Conservation (phyloP, 768 basidiomycete genomes). For the Crassisporium funariophilum region DNA sequence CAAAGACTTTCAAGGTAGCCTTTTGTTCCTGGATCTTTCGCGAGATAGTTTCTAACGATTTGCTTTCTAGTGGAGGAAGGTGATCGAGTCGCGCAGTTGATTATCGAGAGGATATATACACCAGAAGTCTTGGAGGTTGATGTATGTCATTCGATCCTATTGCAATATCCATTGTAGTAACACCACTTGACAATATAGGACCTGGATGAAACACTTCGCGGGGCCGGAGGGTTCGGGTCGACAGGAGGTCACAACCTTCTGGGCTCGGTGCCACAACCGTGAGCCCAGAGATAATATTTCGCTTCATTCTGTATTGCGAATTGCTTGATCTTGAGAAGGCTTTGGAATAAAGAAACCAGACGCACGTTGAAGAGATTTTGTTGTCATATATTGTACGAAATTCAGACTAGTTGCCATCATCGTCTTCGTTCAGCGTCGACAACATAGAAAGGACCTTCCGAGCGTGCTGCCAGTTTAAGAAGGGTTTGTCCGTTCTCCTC, state of each 20-base stretch:
- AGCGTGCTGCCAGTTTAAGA: conserved; percentile 53
- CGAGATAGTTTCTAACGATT: not conserved
- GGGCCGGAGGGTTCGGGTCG: conserved; percentile 89
- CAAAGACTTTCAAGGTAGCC: conserved; percentile 79
- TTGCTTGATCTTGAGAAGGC: not conserved
- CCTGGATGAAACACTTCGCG: conserved; percentile 84
- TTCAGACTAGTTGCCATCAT: too few relatives aligned
- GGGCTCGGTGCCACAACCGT: conserved; percentile 20
- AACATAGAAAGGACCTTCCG: conserved; percentile 57
- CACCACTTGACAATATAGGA: conserved; percentile 45
- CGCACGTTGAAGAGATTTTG: too few relatives aligned
- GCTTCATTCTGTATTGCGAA: not conserved
- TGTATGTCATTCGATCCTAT: conserved; percentile 43
- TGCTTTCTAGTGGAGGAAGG: conserved; percentile 74
- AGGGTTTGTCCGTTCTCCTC: conserved; percentile 44
- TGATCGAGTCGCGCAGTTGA: conserved; percentile 94
- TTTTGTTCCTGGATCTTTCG: not conserved
- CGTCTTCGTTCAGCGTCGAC: conserved; percentile 53
- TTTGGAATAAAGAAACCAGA: not conserved
- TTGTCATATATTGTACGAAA: too few relatives aligned
- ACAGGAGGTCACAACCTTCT: conserved; percentile 83
- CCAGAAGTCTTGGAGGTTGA: conserved; percentile 87
- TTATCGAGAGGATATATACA: conserved; percentile 87
- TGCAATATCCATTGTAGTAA: conserved; percentile 5
- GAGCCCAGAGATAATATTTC: conserved; percentile 6